Evolutionary conservation across 345 rosid genomes (phyloP).

Genomic region (thale cress (Arabidopsis thaliana)): TAIR10.1 NC_003070.9:30337001-30337500

Average conservation of each 20-base stretch:
- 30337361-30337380: background rate
- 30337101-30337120: conserved; percentile 15
- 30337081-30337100: conserved; percentile 75
- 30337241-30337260: conserved; percentile 66
- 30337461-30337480: background rate
- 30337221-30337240: conserved; percentile 71
- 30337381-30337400: conserved; percentile 6
- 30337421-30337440: conserved; percentile 19
- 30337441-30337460: conserved; percentile 13
- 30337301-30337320: conserved; percentile 71
- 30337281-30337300: conserved; percentile 74
- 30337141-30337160: background rate
- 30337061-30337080: conserved; percentile 56
- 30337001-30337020: conserved; percentile 81
- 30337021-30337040: conserved; percentile 64
- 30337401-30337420: conserved; percentile 9
- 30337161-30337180: conserved; percentile 38
- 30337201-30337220: conserved; percentile 72
- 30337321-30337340: conserved; percentile 71
- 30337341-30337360: conserved; percentile 41
- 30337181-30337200: conserved; percentile 85
- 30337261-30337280: conserved; percentile 82
- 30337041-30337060: conserved; percentile 44
- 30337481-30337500: conserved; percentile 11
- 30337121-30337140: background rate